phyloP scores from a whole-genome alignment of 345 rosid species.

The Trapa incisa region DNA sequence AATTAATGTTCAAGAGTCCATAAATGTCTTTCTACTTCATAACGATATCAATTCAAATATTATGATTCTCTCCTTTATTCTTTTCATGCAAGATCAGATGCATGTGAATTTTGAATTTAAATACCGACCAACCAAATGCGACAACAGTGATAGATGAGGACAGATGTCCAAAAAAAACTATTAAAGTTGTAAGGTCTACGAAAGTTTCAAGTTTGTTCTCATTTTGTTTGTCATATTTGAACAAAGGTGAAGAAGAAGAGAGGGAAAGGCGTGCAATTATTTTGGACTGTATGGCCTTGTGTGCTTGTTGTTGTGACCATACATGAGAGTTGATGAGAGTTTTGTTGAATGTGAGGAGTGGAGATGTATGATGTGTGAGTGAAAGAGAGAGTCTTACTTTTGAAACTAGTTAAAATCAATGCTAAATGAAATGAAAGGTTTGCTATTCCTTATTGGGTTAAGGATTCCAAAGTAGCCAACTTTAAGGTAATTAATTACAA shows the following conservation, averaged over 20 bases:
- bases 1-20: background rate
- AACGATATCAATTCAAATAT: background rate
- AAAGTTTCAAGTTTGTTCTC: conserved; percentile 6
- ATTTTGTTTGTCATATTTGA: conserved; percentile 4
- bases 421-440: background rate
- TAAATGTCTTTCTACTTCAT: background rate
- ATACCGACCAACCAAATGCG: conserved; percentile 1
- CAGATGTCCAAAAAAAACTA: background rate
- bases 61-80: background rate
- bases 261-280: background rate
- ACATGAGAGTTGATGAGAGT: conserved; percentile 1
- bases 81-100: background rate
- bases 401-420: conserved; percentile 3
- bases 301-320: conserved; percentile 3
- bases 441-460: background rate
- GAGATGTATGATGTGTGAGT: conserved; percentile 1
- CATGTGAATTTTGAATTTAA: conserved; percentile 3
- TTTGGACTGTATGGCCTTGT: background rate
- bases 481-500: too few relatives aligned
- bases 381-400: background rate
- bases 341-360: conserved; percentile 9
- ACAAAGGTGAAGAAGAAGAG: conserved; percentile 3
- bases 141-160: background rate
- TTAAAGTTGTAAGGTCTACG: background rate
- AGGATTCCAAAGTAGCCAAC: too few relatives aligned